These are phyloP conservation scores for Cardamine resedifolia DNA, from an alignment of 345 rosid species.

Conservation along the genomic window DNA sequence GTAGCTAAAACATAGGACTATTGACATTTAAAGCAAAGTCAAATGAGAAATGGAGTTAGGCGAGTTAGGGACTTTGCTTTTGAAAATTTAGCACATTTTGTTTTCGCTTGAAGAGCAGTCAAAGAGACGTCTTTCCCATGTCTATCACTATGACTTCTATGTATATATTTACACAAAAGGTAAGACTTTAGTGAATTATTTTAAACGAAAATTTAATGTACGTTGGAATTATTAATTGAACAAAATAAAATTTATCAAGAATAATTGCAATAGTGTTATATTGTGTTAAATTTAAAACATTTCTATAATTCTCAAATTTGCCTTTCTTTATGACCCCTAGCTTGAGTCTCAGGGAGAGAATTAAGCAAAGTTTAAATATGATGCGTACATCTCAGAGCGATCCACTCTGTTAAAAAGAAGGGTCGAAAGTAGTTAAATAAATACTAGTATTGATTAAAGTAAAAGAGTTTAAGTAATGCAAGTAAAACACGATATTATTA, in stretches of 20 bases:
- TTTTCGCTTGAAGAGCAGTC: conserved; percentile 26
- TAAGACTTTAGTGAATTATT: conserved; percentile 8
- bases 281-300: not conserved
- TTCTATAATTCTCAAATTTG: not conserved
- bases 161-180: not conserved
- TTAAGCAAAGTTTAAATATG: not conserved
- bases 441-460: not conserved
- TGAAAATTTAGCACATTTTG: conserved; percentile 22
- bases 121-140: conserved; percentile 39
- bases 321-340: too few relatives aligned
- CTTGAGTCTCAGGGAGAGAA: too few relatives aligned
- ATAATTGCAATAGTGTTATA: not conserved
- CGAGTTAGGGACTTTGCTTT: conserved; percentile 37
- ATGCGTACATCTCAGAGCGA: conserved; percentile 24
- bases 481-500: conserved; percentile 18
- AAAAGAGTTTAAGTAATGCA: conserved; percentile 25
- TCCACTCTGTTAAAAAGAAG: conserved; percentile 19
- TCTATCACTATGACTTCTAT: conserved; percentile 28
- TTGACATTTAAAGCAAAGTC: conserved; percentile 36
- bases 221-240: not conserved
- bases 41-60: conserved; percentile 40
- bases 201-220: not conserved
- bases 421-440: not conserved
- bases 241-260: not conserved
- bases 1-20: conserved; percentile 19